Conservation (phyloP, 768 basidiomycete genomes). For the Tylopilus felleus region DNA sequence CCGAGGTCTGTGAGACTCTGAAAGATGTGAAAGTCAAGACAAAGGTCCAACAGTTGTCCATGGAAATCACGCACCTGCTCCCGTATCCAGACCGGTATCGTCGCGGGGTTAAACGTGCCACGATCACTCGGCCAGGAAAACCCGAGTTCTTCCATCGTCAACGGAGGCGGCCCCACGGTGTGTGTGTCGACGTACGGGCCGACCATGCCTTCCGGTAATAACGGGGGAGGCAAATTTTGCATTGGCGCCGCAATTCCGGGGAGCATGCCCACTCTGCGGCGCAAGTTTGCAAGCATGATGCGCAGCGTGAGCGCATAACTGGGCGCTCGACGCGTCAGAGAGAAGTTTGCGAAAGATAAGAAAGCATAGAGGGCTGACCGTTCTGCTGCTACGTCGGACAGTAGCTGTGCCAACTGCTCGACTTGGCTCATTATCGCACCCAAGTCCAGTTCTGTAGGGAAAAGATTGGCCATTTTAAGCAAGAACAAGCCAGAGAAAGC, state of each 20-base stretch:
- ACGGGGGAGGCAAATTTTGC: slow-evolving; percentile 51
- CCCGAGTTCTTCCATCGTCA: slow-evolving; percentile 85
- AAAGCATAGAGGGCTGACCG: slow-evolving; percentile 42
- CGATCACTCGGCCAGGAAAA: slow-evolving; percentile 66
- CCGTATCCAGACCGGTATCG: slow-evolving; percentile 89
- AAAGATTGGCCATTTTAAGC: slow-evolving; percentile 92
- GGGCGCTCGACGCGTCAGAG: slow-evolving; percentile 10
- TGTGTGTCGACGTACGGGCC: slow-evolving; percentile 53
- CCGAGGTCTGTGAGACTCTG: slow-evolving; percentile 89
- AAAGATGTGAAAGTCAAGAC: background rate
- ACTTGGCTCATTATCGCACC: slow-evolving; percentile 76
- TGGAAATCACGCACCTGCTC: slow-evolving; percentile 62
- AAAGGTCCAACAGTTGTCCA: background rate
- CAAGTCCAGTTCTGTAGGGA: slow-evolving; percentile 81
- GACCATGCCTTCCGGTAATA: slow-evolving; percentile 57
- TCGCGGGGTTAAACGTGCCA: slow-evolving; percentile 69
- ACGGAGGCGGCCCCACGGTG: slow-evolving; percentile 49
- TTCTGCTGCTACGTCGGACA: slow-evolving; percentile 93
- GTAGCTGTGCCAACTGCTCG: slow-evolving; percentile 83
- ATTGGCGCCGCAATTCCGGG: slow-evolving; percentile 46
- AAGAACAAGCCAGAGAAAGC: slow-evolving; percentile 90
- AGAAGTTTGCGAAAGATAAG: background rate
- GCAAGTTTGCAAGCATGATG: slow-evolving; percentile 89
- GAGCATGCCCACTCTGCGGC: slow-evolving; percentile 77
- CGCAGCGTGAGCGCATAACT: slow-evolving; percentile 89